These are phyloP conservation scores for Mucor velutinosus DNA, from an alignment of 371 early-diverging fungal species.

Conservation along the genomic window DNA sequence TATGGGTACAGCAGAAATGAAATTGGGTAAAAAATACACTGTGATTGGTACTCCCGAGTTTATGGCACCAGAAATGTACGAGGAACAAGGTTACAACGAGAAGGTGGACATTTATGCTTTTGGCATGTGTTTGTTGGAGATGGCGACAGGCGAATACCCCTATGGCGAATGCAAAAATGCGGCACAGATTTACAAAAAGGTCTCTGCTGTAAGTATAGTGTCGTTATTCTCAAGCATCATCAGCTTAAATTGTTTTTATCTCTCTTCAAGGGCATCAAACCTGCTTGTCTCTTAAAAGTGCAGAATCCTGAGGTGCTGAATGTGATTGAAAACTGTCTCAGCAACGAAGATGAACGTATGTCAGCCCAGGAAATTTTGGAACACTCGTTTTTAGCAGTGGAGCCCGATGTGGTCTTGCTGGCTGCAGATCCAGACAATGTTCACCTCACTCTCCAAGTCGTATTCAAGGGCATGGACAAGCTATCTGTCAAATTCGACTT, in stretches of 20 bases:
- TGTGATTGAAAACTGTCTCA: conserved; percentile 70
- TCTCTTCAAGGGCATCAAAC: conserved; percentile 60
- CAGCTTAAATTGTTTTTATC: background rate
- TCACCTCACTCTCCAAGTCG: conserved; percentile 69
- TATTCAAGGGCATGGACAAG: conserved; percentile 70
- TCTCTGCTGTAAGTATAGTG: conserved; percentile 37
- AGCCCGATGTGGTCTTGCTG: conserved; percentile 64
- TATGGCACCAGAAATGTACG: conserved; percentile 65
- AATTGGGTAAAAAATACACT: conserved; percentile 73
- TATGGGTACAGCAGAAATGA: conserved; percentile 80
- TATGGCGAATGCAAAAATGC: conserved; percentile 81
- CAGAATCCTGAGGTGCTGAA: conserved; percentile 64
- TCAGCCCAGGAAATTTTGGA: conserved; percentile 56
- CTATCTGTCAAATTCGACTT: conserved; percentile 80
- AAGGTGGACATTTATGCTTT: conserved; percentile 86
- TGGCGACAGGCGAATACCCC: conserved; percentile 79
- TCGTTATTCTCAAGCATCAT: no score
- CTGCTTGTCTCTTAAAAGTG: conserved; percentile 48
- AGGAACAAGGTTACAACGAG: conserved; percentile 76
- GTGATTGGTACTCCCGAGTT: conserved; percentile 61
- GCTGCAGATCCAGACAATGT: conserved; percentile 53
- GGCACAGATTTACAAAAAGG: conserved; percentile 75
- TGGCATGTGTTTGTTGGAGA: conserved; percentile 83
- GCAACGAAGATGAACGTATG: conserved; percentile 59
- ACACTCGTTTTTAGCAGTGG: conserved; percentile 53